These are phyloP conservation scores for Trichoderma virens DNA, from an alignment of 495 filamentous ascomycete species.

Conservation along the genomic window DNA sequence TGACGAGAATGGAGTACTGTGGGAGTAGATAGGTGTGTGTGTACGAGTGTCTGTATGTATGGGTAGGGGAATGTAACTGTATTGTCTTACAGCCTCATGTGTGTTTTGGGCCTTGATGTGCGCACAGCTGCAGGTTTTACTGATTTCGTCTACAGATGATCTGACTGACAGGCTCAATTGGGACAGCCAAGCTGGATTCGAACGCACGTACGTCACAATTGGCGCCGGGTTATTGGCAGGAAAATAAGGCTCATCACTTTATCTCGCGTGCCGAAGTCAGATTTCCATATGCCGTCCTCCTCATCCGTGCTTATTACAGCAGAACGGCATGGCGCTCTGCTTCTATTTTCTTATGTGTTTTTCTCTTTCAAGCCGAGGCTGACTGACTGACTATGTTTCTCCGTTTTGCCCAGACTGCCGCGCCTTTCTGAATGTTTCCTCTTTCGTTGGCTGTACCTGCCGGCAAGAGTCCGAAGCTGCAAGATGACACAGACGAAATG, in stretches of 20 bases:
- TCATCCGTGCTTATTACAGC: background rate
- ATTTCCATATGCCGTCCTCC: background rate
- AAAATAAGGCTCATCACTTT: background rate
- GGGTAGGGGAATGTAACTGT: background rate
- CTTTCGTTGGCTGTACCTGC: no score
- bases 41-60: conserved; percentile 4
- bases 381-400: no score
- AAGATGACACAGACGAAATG: no score
- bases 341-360: background rate
- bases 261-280: background rate
- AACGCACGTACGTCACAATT: no score
- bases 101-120: background rate
- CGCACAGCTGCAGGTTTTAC: background rate
- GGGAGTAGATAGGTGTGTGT: background rate
- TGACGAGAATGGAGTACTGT: background rate
- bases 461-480: no score
- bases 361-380: background rate
- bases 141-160: background rate
- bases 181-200: no score
- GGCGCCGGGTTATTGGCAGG: background rate
- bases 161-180: no score
- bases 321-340: background rate
- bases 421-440: no score
- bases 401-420: no score
- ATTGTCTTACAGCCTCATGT: background rate